Conservation (phyloP, 75 land plant species). For the Sequoia sempervirens region DNA sequence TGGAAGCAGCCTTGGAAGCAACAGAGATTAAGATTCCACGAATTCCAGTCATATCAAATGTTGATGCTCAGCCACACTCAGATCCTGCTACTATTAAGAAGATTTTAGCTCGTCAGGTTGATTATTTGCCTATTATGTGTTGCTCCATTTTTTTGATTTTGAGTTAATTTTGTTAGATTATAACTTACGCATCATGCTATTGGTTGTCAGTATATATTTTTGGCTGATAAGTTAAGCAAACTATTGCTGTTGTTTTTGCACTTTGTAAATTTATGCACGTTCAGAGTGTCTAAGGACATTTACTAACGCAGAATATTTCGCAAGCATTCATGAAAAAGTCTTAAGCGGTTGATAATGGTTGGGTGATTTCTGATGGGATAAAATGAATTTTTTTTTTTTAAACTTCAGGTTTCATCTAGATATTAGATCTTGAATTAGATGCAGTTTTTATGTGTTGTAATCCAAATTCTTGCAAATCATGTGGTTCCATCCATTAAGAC, state of each 20-base stretch:
- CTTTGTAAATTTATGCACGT: not conserved
- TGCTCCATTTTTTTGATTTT: not conserved
- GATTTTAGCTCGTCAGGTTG: conserved; percentile 90
- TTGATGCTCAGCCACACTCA: conserved; percentile 97
- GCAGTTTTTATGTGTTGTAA: not conserved
- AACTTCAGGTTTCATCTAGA: not conserved
- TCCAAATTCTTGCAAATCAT: not conserved
- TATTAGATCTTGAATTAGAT: not conserved
- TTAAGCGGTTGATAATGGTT: not conserved
- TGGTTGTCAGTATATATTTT: not conserved
- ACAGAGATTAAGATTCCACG: conserved; percentile 81
- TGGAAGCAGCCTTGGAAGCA: conserved; percentile 90
- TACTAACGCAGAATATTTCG: not conserved
- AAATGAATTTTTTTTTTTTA: not conserved
- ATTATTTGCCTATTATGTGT: not conserved
- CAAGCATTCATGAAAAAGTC: not conserved
- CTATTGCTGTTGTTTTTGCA: not conserved
- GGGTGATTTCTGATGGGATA: not conserved
- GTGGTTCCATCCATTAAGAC: not conserved
- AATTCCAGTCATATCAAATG: conserved; percentile 98
- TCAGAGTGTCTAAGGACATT: not conserved
- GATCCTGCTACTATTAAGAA: conserved; percentile 80
- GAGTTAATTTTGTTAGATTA: not conserved
- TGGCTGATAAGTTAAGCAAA: not conserved
- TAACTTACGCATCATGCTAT: not conserved